Conservation (phyloP, 2,329 filamentous ascomycete species). For the Xenoacremonium recifei region DNA sequence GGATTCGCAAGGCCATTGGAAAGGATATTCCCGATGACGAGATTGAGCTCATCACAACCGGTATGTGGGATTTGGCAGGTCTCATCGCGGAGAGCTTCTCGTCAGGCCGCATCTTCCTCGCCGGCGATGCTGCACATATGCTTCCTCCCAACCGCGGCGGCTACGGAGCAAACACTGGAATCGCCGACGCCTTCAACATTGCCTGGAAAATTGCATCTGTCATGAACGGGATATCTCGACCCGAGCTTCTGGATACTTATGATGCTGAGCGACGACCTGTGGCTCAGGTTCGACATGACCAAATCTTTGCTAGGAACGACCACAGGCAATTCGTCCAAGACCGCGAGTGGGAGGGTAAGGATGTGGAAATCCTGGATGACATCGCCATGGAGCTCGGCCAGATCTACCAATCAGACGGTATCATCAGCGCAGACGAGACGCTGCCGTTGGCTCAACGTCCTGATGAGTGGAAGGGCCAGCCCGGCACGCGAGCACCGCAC, state of each 20-base stretch:
- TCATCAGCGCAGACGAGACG: constrained; percentile 1
- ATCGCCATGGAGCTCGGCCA: constrained; percentile 14
- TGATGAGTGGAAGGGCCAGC: constrained; percentile 21
- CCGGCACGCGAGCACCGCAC: constrained; percentile 21
- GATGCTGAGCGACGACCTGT: constrained; percentile 36
- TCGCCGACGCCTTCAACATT: constrained; percentile 40
- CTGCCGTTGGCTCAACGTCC: constrained; percentile 11
- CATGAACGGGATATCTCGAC: constrained; percentile 17
- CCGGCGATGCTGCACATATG: constrained; percentile 34
- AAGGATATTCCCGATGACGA: constrained; percentile 7
- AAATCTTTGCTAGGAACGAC: constrained; percentile 22
- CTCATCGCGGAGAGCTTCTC: constrained; percentile 27
- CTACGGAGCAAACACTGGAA: constrained; percentile 32
- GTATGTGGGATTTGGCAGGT: constrained; percentile 23
- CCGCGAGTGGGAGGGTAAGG: constrained; percentile 8
- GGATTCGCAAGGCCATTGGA: constrained; percentile 14
- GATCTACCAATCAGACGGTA: constrained; percentile 6
- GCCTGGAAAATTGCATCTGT: constrained; percentile 41
- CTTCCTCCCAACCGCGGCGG: constrained; percentile 33
- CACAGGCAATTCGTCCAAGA: constrained; percentile 9
- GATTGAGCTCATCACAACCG: constrained; percentile 16
- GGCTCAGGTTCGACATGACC: constrained; percentile 24
- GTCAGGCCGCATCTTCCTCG: constrained; percentile 29
- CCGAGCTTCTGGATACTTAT: constrained; percentile 35
- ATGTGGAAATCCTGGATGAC: constrained; percentile 9